Base-by-base conservation (phyloP, 1,284 basidiomycete genomes). In the Sparassis latifolia region DNA sequence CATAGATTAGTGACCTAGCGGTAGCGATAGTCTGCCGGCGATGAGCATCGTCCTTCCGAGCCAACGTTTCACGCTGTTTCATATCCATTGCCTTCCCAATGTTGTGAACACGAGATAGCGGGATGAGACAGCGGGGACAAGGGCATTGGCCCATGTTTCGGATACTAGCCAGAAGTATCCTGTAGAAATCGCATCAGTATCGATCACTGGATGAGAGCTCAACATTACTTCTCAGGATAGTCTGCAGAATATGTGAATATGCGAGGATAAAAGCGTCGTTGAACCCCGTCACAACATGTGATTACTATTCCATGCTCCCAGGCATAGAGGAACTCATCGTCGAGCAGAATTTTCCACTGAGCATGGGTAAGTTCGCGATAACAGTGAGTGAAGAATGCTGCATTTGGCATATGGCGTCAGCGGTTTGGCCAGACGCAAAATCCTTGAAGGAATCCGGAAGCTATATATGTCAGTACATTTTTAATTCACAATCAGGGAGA, bases 41-140 rank as follows among this genome's bases (percentile, higher is more conserved):
- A 5, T n/a, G 29, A 10, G 44, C 30, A 45, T 47, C 29, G 31
- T 49, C 42, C 7, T 42, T 44, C n/a, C 51, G 50, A 33, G 37
- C 20, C 4, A 33, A 42, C 4, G 6, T 37, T 3, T 10, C 10
- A 20, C 51, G 52, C 5, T 27, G 12, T 12, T 33, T 42, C 41
- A 44, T 33, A 35, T 58, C 52, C 3, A 31, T 35, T 12, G 28
- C 31, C 6, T 32, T 47, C 2, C 58, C 54, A 10, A 60, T 9
- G 20, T 51, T 29, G 10, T 28, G 42, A 7, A 66, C 49, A 1
- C 55, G 44, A 30, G 52, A 48, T 33, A 54, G 51, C 27, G 35
- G n/a, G 5, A 61, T 50, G 0, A 61, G 52, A 50, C 70, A 73
- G 2, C 56, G 59, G 6, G 69, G 69, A 51, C 71, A 73, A 0